Evolutionary conservation across 176 grass and related monocot genomes (phyloP), one percentile per base, ranked within the genome.

Genomic region (Eragrostis curvula): DNA sequence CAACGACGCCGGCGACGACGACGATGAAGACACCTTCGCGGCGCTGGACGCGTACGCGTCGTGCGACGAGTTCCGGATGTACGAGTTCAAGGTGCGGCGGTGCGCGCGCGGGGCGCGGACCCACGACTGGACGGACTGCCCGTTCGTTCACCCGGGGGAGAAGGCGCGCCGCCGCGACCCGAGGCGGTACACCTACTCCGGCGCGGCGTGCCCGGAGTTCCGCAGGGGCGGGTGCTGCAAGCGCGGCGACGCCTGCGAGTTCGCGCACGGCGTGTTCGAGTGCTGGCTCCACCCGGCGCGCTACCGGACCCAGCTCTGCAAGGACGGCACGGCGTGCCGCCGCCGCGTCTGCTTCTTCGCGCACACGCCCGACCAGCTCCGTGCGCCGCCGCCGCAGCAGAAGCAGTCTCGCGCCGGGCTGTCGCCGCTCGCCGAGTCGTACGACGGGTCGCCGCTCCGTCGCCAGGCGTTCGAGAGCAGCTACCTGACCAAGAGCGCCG

Each of bases 281-380:
- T 94, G 88, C 78, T 97, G 95, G 95, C 91, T 97, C 68, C 95
- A 97, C 66, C 95, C 95, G 15, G 84, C 87, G 24, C 85, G 91
- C 56, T 97, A 97, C 80, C 77, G 95, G 21, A 97, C 95, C 9
- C 95, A 94, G 87, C 90, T 90, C 4, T 97, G 95, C 83, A 97
- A 97, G 80, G 88, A 88, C 68, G 95, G 95, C 63, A 85, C 81
- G 2, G 80, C 83, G 0, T 97, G 95, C 83, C 85, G 85, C 40
- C 94, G 94, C 42, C 87, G 89, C 41, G 91, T 97, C 60, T 97
- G 94, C 87, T 97, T 97, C 89, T 97, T 97, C 80, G 94, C 94
- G 3, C 94, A 97, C 78, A 97, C 86, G 36, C 79, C 88, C 0
- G 87, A 90, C 16, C 94, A 97, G 89, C 81, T 94, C 28, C 92